These are phyloP conservation scores for Hypoxylon sp. DNA, from an alignment of 2,329 filamentous ascomycete species.

Conservation along the genomic window DNA sequence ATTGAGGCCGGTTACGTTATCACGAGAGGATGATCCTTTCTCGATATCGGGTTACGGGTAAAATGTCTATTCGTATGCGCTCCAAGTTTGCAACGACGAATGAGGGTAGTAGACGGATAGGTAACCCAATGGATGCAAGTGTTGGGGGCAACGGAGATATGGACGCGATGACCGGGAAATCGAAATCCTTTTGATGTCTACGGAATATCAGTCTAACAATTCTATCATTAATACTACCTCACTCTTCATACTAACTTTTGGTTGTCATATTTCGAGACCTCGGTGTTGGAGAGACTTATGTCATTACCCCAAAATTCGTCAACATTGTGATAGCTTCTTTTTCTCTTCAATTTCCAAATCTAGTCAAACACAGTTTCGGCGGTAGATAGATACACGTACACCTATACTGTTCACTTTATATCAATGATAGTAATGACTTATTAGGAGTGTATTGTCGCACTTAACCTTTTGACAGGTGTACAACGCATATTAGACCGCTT, in stretches of 20 bases:
- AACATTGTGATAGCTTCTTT: neutral
- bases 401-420: neutral
- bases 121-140: slow-evolving; percentile 1
- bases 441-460: neutral
- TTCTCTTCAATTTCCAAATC: neutral
- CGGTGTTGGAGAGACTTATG: neutral
- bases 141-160: neutral
- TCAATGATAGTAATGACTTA: neutral
- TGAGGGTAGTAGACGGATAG: neutral
- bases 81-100: neutral
- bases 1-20: slow-evolving; percentile 11
- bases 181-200: neutral
- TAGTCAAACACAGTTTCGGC: too few relatives aligned
- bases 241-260: neutral
- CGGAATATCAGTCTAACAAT: neutral
- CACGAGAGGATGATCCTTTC: slow-evolving; percentile 25
- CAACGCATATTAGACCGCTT: neutral
- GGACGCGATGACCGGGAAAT: neutral
- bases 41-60: slow-evolving; percentile 8
- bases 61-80: neutral
- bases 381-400: neutral
- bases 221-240: neutral
- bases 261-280: neutral
- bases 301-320: neutral
- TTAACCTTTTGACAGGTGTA: neutral